Conservation (phyloP, 164 flowering plant species). For the Stephania japonica region DNA sequence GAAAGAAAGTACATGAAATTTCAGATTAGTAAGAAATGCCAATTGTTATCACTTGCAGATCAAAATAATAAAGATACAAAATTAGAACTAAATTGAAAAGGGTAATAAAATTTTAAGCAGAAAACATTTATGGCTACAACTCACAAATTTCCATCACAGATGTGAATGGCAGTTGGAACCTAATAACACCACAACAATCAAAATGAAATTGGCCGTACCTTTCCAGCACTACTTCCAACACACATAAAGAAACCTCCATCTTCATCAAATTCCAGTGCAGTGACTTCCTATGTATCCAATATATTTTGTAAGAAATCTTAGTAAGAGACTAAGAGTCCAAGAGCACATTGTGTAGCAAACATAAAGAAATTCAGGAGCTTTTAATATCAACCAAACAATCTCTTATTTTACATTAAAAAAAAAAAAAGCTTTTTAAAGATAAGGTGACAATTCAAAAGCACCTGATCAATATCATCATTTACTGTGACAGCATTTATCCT, state of each 20-base stretch:
- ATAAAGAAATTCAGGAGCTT: neutral
- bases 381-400: neutral
- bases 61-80: neutral
- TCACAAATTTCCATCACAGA: neutral
- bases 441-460: constrained; percentile 12
- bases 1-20: neutral
- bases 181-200: neutral
- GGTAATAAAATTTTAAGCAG: neutral
- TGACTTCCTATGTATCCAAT: constrained; percentile 56
- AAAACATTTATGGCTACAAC: neutral
- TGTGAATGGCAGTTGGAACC: neutral
- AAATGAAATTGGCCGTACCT: constrained; percentile 41
- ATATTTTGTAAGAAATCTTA: constrained; percentile 7
- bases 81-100: neutral
- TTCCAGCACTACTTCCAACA: constrained; percentile 85
- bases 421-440: neutral
- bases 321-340: neutral
- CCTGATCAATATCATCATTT: constrained; percentile 71
- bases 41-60: neutral
- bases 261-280: constrained; percentile 53
- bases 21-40: neutral
- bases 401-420: neutral
- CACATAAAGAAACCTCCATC: constrained; percentile 65
- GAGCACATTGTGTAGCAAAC: neutral
- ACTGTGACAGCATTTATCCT: constrained; percentile 66